Base-by-base conservation (phyloP, 2,329 filamentous ascomycete species). In the Penicillium sp. region DNA sequence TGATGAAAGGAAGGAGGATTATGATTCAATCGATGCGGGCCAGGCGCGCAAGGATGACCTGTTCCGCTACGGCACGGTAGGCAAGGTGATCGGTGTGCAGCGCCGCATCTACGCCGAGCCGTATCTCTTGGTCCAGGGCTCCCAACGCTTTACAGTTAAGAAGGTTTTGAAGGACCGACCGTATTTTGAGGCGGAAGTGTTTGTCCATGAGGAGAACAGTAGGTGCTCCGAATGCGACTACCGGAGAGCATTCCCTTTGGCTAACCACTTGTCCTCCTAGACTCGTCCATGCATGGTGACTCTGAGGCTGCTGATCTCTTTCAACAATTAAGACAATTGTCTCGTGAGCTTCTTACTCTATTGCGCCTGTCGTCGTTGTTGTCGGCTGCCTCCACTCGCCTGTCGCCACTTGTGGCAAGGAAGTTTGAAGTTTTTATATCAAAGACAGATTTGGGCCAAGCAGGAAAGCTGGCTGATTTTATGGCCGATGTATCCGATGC, bases 401-500 rank as follows among this genome's bases (percentile, higher is more conserved):
- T 97, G 13, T 91, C 90, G 3, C 91, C 92, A 0, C 75, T 92
- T n/a, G 79, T 97, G 45, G 89, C 89, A 0, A 83, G 90, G 44
- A 83, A 91, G 45, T 81, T 98, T 38, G 91, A 97, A 64, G 74
- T 91, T 46, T 93, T 89, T 69, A 95, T 98, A 56, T 80, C 84
- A 28, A 84, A 86, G 67, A 95, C 93, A 66, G 84, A 89, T 51
- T 69, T 93, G 44, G 78, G 82, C 37, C 90, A 97, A 59, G 91
- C 91, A 1, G 92, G 92, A 2, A 75, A 83, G 7, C 78, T 98
- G 8, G 92, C 93, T 6, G 93, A 98, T 68, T 97, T 97, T 67
- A 96, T 98, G 89, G 86, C 89, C 33, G 95, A 95, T 66, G 81
- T 97, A 23, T 82, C 95, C 2, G 89, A 95, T 55, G 85, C 87